phyloP scores from a whole-genome alignment of 345 rosid species.

The Linum lewisii region DNA sequence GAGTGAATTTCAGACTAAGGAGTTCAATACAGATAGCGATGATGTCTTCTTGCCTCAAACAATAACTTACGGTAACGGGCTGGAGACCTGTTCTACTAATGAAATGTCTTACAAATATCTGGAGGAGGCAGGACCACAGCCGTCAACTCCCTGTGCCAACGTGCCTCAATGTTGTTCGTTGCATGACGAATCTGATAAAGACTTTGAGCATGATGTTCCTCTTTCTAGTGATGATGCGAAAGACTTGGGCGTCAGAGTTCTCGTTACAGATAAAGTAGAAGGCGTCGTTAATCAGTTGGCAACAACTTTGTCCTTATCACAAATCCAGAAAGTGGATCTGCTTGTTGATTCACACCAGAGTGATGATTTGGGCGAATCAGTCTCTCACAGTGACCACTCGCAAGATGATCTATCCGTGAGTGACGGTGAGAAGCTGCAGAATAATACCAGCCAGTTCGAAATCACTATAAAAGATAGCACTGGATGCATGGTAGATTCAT shows the following conservation, averaged over 20 bases:
- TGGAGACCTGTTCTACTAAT: conserved; percentile 13
- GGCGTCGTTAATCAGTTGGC: conserved; percentile 9
- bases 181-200: conserved; percentile 17
- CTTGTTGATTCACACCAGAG: conserved; percentile 1
- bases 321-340: conserved; percentile 11
- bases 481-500: conserved; percentile 13
- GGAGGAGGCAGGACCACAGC: neutral
- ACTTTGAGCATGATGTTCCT: conserved; percentile 16
- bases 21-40: neutral
- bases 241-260: conserved; percentile 19
- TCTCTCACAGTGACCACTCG: conserved; percentile 7
- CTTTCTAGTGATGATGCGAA: conserved; percentile 9
- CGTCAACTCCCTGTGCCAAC: neutral
- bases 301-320: conserved; percentile 12
- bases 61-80: conserved; percentile 14
- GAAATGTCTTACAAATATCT: neutral
- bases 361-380: conserved; percentile 7
- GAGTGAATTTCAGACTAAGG: neutral
- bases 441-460: conserved; percentile 14
- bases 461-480: conserved; percentile 6
- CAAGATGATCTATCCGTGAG: conserved; percentile 5
- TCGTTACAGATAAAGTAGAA: conserved; percentile 2
- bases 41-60: conserved; percentile 2
- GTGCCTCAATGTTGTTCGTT: neutral
- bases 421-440: conserved; percentile 5